Evolutionary conservation across 2,329 filamentous ascomycete species (phyloP), one percentile per base, ranked within the genome.

Genomic region (Arachnomyces sp.): DNA sequence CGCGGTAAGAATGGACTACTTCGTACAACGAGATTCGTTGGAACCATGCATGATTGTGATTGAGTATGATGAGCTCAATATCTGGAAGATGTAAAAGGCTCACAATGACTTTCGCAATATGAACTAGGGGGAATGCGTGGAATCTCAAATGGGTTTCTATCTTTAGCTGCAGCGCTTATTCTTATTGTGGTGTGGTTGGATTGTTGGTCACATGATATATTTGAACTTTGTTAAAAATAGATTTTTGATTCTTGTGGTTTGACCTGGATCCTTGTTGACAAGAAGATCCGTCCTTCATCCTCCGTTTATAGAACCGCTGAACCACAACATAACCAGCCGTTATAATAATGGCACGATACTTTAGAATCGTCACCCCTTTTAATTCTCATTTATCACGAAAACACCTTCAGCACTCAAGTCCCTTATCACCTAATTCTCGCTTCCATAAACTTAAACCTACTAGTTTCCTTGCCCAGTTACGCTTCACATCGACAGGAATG

Each of bases 281-380:
- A 17, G 13, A 36, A 17, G 13, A 36, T 20, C 12, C 15, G 31
- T 11, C 4, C 14, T 29, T 30, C 35, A 37, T 28, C 28, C n/a
- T 16, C 18, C 25, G 14, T 33, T 39, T 33, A 9, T 17, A 12
- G 28, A 4, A 13, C 29, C 31, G 3, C 18, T 39, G 28, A 39
- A 33, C 12, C 17, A n/a, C 16, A 16, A 28, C 14, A 14, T 34
- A 28, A 39, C 37, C 37, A 34, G 15, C 12, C 34, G 17, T 1
- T 29, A 14, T 31, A 31, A 18, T 36, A 15, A 41, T 41, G 39
- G 39, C 33, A 31, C 33, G 28, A 8, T 36, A 25, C 31, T 39
- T 20, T 25, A 18, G 28, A 36, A 31, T 20, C 30, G 16, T 16
- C 15, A 9, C 25, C 25, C 28, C 13, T 30, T 29, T 13, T 20